These are phyloP conservation scores for Ceratorhiza oryzae-sativae DNA, from an alignment of 1,284 basidiomycete genomes.

Conservation along the genomic window DNA sequence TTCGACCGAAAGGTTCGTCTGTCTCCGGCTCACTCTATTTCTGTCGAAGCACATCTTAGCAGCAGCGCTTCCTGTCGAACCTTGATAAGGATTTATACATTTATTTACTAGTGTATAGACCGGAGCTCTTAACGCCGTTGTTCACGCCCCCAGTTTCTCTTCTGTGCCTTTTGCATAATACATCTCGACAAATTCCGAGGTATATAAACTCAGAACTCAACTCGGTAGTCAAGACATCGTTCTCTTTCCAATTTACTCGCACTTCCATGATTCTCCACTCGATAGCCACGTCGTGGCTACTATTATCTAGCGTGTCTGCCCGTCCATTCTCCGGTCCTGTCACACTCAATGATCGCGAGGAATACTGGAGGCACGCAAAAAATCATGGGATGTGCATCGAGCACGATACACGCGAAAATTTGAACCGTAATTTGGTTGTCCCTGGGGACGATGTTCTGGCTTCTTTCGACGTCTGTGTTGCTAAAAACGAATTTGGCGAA, in stretches of 20 bases:
- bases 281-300: background rate
- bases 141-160: no score
- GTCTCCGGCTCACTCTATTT: no score
- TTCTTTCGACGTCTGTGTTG: background rate
- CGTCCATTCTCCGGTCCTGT: background rate
- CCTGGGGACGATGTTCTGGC: background rate
- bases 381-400: background rate
- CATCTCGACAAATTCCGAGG: no score
- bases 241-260: background rate
- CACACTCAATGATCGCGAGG: background rate
- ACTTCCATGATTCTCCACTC: background rate
- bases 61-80: no score
- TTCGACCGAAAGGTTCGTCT: no score
- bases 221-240: background rate
- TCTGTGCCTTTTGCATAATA: no score
- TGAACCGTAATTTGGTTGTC: background rate
- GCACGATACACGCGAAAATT: background rate
- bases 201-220: background rate
- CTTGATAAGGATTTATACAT: no score
- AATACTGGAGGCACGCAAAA: background rate
- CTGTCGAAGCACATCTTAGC: no score
- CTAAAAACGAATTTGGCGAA: constrained; percentile 4
- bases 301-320: background rate
- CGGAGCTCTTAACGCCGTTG: no score
- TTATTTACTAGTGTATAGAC: no score